phyloP scores from a whole-genome alignment of 768 basidiomycete species.

The Pleurotus djamor region DNA sequence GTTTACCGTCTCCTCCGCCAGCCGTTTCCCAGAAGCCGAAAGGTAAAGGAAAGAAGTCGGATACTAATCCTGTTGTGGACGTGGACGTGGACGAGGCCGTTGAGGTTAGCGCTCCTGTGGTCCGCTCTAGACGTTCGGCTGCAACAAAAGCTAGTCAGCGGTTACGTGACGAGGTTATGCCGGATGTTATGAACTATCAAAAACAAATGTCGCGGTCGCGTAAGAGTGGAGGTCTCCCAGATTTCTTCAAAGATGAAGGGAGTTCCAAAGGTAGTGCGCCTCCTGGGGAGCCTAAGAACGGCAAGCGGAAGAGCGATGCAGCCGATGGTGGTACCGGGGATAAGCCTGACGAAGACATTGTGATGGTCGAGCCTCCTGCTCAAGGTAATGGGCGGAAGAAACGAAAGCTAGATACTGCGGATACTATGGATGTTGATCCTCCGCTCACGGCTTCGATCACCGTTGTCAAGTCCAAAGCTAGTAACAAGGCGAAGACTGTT shows the following conservation, averaged over 20 bases:
- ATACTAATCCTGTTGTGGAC: slow-evolving; percentile 2
- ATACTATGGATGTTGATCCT: slow-evolving; percentile 17
- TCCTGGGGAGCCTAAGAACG: slow-evolving; percentile 11
- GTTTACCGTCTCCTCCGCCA: neutral
- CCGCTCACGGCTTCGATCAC: neutral
- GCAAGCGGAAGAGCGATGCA: slow-evolving; percentile 11
- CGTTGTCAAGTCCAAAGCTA: neutral
- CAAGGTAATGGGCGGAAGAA: slow-evolving; percentile 6
- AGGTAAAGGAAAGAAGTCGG: neutral
- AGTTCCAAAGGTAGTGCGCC: neutral
- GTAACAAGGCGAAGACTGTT: neutral
- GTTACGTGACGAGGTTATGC: slow-evolving; percentile 71
- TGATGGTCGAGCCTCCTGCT: slow-evolving; percentile 11
- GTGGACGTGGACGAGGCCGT: neutral
- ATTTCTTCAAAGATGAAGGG: slow-evolving; percentile 20
- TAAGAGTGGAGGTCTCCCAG: slow-evolving; percentile 28
- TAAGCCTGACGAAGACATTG: slow-evolving; percentile 5
- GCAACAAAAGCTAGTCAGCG: slow-evolving; percentile 45
- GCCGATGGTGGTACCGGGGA: slow-evolving; percentile 11
- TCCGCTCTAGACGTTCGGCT: slow-evolving; percentile 32
- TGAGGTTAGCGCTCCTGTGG: neutral
- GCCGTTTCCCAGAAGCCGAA: neutral
- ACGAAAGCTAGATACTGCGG: slow-evolving; percentile 10
- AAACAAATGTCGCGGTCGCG: slow-evolving; percentile 47
- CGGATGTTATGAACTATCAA: slow-evolving; percentile 70